Conservation (phyloP, 2,329 filamentous ascomycete genomes). For the Pyrenochaeta sp. region DNA sequence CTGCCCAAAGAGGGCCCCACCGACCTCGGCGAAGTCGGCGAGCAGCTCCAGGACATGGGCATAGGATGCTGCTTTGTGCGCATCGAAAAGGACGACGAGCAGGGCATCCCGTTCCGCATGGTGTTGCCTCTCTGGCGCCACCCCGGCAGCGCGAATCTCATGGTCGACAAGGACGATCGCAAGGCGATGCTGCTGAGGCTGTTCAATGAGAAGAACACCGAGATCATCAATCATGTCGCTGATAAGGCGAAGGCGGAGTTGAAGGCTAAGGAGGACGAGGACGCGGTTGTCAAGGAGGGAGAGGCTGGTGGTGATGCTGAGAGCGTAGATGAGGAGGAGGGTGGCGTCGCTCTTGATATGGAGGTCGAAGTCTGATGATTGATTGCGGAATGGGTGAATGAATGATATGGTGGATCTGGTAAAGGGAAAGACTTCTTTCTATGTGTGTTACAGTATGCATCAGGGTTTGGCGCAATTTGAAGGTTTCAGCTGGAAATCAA, state of each 20-base stretch:
- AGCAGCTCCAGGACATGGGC: conserved; percentile 78
- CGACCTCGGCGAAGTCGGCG: conserved; percentile 85
- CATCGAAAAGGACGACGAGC: conserved; percentile 75
- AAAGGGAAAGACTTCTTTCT: background rate
- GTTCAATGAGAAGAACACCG: conserved; percentile 86
- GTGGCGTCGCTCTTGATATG: conserved; percentile 10
- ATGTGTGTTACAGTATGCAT: conserved; percentile 1
- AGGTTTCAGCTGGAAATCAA: no score
- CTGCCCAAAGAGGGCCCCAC: conserved; percentile 77
- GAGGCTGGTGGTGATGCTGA: conserved; percentile 1
- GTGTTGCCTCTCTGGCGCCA: conserved; percentile 94
- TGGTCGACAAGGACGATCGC: conserved; percentile 97
- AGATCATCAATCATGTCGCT: conserved; percentile 61
- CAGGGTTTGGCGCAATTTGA: no score
- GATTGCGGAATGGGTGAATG: background rate
- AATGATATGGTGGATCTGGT: conserved; percentile 8
- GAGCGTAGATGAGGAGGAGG: conserved; percentile 8
- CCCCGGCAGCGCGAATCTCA: conserved; percentile 89
- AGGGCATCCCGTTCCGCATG: conserved; percentile 76
- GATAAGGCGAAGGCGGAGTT: conserved; percentile 41
- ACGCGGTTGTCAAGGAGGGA: conserved; percentile 16
- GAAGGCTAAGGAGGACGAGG: conserved; percentile 23
- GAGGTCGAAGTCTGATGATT: conserved; percentile 2
- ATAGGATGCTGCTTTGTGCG: conserved; percentile 91
- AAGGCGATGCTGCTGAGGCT: conserved; percentile 88